Evolutionary conservation across 2,329 filamentous ascomycete species (phyloP), one percentile per base, ranked within the genome.

Genomic region (Didymella sp.): DNA sequence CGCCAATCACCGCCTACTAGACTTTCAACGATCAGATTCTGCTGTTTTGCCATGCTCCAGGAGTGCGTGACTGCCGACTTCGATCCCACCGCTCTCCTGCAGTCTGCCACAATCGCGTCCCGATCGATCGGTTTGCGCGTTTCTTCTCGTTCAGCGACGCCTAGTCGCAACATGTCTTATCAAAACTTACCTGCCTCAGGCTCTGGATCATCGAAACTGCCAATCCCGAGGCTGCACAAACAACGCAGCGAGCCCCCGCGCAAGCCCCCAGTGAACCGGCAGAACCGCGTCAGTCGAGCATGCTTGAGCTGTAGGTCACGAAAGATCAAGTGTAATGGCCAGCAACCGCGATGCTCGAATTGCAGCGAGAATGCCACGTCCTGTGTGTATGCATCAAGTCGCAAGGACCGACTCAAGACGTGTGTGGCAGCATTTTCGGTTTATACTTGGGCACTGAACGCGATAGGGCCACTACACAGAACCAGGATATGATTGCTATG

Each of bases 291-390:
- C 6, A 56, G 55, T 24, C 61, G 68, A 24, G 76, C 76, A 6
- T 78, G 76, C 50, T 57, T 71, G 31, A 68, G 59, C 28, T 78
- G 76, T 56, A 68, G 74, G 9, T 57, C 65, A 15, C 65, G 74
- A 21, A 78, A 78, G 53, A 71, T 76, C 58, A 76, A 74, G 42
- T 78, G 75, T 61, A 72, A 73, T 61, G 75, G 75, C 4, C 60
- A 55, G 24, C 68, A 63, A 22, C 75, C 76, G 2, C 35, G 48
- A 21, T 78, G 75, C 59, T 60, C 67, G 11, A 72, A 75, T 27
- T 78, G 76, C 51, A 51, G 51, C 22, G 66, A 70, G 11, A 67
- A 66, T 46, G 52, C 61, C 8, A 35, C 66, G 5, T 30, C 61
- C 2, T 78, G 76, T 56, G 59, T 69, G 22, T 78, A 78, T 63